These are phyloP conservation scores for Pulveroboletus frians DNA, from an alignment of 768 basidiomycete species.

Conservation along the genomic window DNA sequence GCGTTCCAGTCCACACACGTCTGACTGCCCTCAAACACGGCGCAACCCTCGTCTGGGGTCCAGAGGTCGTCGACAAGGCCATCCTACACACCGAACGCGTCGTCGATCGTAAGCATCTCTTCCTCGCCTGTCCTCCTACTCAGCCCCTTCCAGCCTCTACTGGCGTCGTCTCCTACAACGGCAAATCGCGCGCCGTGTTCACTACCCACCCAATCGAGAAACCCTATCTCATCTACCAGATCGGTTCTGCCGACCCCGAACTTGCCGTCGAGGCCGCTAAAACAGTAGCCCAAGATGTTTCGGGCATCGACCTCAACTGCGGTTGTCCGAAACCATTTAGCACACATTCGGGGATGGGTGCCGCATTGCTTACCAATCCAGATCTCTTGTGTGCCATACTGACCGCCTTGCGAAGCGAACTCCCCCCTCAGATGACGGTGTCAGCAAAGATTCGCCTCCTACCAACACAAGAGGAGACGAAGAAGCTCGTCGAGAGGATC, in stretches of 20 bases:
- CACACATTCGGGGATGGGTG: constrained; percentile 92
- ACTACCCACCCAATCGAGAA: constrained; percentile 93
- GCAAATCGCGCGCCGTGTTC: constrained; percentile 81
- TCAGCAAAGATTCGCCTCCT: constrained; percentile 91
- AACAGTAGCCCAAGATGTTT: constrained; percentile 79
- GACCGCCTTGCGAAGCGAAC: constrained; percentile 61
- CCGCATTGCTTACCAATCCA: constrained; percentile 87
- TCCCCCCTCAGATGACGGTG: constrained; percentile 79
- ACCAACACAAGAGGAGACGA: constrained; percentile 80
- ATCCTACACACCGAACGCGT: constrained; percentile 78
- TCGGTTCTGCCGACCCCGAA: constrained; percentile 85
- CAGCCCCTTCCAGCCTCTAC: constrained; percentile 54
- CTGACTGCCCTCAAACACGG: constrained; percentile 88
- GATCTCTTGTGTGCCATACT: constrained; percentile 89
- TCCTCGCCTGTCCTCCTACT: not conserved
- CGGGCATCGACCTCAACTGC: constrained; percentile 95
- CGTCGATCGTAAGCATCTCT: constrained; percentile 70
- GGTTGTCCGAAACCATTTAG: constrained; percentile 98
- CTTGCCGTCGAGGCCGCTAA: constrained; percentile 91
- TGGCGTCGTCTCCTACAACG: constrained; percentile 84
- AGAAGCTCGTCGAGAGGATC: constrained; percentile 85
- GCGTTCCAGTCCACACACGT: too few species aligned
- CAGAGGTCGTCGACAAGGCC: constrained; percentile 95
- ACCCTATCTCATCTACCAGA: constrained; percentile 91
- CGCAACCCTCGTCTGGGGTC: constrained; percentile 92